Evolutionary conservation across 768 basidiomycete species (phyloP).

Genomic region (Lactifluus piperatus): DNA sequence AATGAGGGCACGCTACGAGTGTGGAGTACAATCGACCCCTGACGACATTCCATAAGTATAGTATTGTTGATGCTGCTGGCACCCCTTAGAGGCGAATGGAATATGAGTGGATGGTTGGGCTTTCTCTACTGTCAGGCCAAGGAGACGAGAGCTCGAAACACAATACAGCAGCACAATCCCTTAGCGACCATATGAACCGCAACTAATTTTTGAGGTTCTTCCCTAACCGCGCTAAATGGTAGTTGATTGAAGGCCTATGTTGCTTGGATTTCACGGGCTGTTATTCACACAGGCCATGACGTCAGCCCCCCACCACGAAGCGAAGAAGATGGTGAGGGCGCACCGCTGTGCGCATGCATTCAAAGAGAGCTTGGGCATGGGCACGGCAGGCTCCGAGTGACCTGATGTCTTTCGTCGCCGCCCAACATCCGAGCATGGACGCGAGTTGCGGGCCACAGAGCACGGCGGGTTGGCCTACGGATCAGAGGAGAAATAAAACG

Average conservation of each 20-base stretch:
- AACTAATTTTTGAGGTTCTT: slow-evolving; percentile 48
- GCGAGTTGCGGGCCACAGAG: slow-evolving; percentile 58
- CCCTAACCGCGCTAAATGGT: slow-evolving; percentile 74
- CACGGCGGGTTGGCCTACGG: slow-evolving; percentile 37
- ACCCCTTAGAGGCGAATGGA: neutral
- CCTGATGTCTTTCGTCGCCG: slow-evolving; percentile 55
- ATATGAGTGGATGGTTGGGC: neutral
- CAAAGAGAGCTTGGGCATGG: slow-evolving; percentile 51
- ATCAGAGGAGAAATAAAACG: slow-evolving; percentile 26
- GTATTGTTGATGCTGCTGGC: neutral
- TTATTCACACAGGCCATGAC: neutral
- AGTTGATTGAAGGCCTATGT: slow-evolving; percentile 78
- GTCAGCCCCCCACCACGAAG: neutral
- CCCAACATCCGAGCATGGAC: slow-evolving; percentile 83
- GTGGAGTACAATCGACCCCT: slow-evolving; percentile 19
- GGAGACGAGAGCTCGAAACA: neutral
- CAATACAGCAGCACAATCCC: neutral
- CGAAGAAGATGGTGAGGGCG: slow-evolving; percentile 24
- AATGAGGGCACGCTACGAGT: slow-evolving; percentile 18
- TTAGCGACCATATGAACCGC: neutral
- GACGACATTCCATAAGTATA: neutral
- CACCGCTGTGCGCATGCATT: slow-evolving; percentile 83
- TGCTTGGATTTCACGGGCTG: slow-evolving; percentile 62
- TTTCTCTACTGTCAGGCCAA: neutral
- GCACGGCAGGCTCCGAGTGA: slow-evolving; percentile 48